Conservation (phyloP, 2,329 filamentous ascomycete species). For the Tolypocladium sp. region DNA sequence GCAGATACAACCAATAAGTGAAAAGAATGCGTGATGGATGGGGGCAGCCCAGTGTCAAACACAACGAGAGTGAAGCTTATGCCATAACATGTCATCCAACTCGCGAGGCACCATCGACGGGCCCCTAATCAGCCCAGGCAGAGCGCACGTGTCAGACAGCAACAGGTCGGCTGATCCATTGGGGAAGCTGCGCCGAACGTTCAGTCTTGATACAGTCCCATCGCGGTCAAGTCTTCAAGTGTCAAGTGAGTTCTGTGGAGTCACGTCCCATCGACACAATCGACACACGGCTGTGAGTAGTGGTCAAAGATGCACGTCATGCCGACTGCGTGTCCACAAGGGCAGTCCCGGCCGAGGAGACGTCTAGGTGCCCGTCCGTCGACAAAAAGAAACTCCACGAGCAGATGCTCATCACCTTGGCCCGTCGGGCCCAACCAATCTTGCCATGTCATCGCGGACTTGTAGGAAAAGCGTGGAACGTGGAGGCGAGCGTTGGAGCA, state of each 20-base stretch:
- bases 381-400: neutral
- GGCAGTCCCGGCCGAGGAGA: neutral
- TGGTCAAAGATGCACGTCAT: neutral
- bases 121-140: neutral
- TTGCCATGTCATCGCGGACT: neutral
- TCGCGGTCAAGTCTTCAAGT: neutral
- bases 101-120: neutral
- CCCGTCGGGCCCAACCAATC: neutral
- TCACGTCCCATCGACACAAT: neutral
- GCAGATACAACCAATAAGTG: neutral
- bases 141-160: neutral
- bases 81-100: neutral
- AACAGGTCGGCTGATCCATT: neutral
- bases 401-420: neutral
- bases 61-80: neutral
- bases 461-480: neutral
- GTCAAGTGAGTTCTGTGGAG: neutral
- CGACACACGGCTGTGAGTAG: neutral
- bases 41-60: neutral
- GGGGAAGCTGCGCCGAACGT: neutral
- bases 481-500: neutral
- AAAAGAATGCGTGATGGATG: neutral
- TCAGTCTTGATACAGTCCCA: neutral
- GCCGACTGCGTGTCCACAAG: neutral
- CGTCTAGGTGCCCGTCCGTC: neutral